Evolutionary conservation across 192 early-diverging fungal genomes (phyloP), one percentile per base, ranked within the genome.

Genomic region (Pecoramyces ruminantium): DNA sequence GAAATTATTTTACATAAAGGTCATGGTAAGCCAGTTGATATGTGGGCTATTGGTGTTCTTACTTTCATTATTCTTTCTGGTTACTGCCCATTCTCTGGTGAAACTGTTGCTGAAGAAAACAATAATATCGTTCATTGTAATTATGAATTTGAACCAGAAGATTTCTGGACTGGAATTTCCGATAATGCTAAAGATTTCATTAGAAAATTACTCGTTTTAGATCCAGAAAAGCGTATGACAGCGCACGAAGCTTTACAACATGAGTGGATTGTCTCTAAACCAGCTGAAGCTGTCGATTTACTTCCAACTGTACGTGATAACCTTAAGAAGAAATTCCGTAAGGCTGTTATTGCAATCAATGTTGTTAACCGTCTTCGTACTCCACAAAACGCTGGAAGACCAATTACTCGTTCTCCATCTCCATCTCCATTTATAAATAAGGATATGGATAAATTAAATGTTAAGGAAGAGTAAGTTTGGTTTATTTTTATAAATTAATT

Each of bases 1-100:
- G 89, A 90, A 77, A 86, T 89, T 81, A 30, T 89, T 6, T 81
- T 78, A 30, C 81, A 86, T 30, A 79, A 81, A 17, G 91, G 92
- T 3, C 90, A 95, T 77, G 92, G 92, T 30, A 91, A 89, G 82
- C 89, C 92, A n/a, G 93, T 94, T 12, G 92, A 93, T 83, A 89
- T 95, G 89, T 95, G 94, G 94, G 93, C 93, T 1, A 86, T 92
- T 42, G 93, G 93, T 77, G 91, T 93, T 17, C 91, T 94, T 79
- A 87, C 93, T 0, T 95, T 90, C 82, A 93, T 94, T 81, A 83
- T 93, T 79, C 87, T 95, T 2, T 90, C 89, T 29, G 93, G 94
- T 14, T 87, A 86, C 77, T 91, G 90, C 21, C 94, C 94, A 28
- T 95, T 95, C 83, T 89, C 51, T 67, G 51, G 51, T 67, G 51